Percentiles rank a stretch among this genome's conserved stretches.
Conservation (phyloP, 2,329 filamentous ascomycete genomes). For the Fusarium cicatricum region DNA sequence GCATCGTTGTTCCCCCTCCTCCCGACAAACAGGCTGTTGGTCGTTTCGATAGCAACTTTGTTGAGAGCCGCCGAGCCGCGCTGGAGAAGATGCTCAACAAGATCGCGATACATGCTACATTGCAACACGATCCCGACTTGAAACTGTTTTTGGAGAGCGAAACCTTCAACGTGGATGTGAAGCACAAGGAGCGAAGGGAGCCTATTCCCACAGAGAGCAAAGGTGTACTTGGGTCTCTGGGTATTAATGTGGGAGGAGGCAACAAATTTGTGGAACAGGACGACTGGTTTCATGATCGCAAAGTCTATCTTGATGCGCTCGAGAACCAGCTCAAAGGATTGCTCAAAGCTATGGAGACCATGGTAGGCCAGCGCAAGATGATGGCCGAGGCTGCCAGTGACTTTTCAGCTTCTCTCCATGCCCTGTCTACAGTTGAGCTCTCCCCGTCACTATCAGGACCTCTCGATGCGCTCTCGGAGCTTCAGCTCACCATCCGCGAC, state of each 20-base stretch:
- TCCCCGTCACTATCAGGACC: conserved; percentile 88
- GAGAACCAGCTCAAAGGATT: conserved; percentile 91
- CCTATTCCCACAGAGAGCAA: conserved; percentile 89
- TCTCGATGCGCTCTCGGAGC: conserved; percentile 88
- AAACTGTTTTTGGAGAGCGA: conserved; percentile 98
- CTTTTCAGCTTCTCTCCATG: conserved; percentile 92
- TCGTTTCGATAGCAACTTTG: conserved; percentile 95
- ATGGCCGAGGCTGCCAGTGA: conserved; percentile 93
- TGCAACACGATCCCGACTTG: conserved; percentile 92
- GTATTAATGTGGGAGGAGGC: conserved; percentile 77
- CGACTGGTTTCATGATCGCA: conserved; percentile 98
- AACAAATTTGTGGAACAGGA: conserved; percentile 98
- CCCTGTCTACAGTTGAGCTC: conserved; percentile 90
- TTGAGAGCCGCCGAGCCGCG: conserved; percentile 89
- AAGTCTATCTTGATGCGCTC: conserved; percentile 91
- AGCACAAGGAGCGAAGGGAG: conserved; percentile 95
- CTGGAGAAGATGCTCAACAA: conserved; percentile 99
- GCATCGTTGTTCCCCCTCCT: conserved; percentile 92
- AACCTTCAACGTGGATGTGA: conserved; percentile 93
- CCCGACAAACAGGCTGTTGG: conserved; percentile 98
- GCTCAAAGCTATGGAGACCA: conserved; percentile 92
- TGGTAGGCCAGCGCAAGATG: conserved; percentile 90
- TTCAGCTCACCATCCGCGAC: conserved; percentile 93
- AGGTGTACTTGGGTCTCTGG: conserved; percentile 87
- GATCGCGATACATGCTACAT: conserved; percentile 83